phyloP scores from a whole-genome alignment of 2,329 filamentous ascomycete genomes.

The Drechslerella coelobrocha region DNA sequence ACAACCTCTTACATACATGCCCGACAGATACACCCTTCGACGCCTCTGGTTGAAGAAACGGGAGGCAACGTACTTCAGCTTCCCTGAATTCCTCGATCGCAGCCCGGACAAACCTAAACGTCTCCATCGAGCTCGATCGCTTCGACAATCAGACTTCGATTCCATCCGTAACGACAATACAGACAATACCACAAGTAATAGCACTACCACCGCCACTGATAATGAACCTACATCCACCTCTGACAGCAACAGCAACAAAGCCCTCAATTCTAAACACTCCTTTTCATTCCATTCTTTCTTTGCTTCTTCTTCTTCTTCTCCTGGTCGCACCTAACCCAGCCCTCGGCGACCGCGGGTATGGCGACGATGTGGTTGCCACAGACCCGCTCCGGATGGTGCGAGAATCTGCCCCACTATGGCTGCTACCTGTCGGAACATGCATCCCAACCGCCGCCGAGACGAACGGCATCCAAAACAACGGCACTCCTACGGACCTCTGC shows the following conservation, averaged over 20 bases:
- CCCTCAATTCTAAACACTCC: too few relatives aligned
- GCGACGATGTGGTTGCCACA: constrained; percentile 37
- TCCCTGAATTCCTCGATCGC: constrained; percentile 44
- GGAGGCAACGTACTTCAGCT: constrained; percentile 49
- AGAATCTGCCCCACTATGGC: constrained; percentile 51
- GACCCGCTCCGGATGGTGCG: constrained; percentile 44
- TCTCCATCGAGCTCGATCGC: constrained; percentile 40
- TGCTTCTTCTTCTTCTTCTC: constrained; percentile 2
- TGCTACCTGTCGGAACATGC: constrained; percentile 48
- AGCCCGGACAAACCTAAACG: constrained; percentile 38
- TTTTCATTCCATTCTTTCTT: not conserved
- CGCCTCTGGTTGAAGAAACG: constrained; percentile 51
- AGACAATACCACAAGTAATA: not conserved
- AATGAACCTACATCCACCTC: not conserved
- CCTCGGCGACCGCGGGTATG: constrained; percentile 32
- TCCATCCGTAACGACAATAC: not conserved
- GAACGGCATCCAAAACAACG: constrained; percentile 46
- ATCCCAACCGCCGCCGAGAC: constrained; percentile 38
- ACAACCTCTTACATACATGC: constrained; percentile 16
- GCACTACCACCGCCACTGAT: not conserved
- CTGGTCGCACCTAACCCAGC: constrained; percentile 5
- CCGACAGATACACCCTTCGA: constrained; percentile 49
- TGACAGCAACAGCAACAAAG: too few relatives aligned
- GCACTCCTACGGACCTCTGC: constrained; percentile 37
- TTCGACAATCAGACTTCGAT: constrained; percentile 46